A percentile compares a stretch with the other conserved stretches of the same genome.
Evolutionary conservation across 2,329 filamentous ascomycete genomes (phyloP).

Genomic region (Lecanicillium sp.): DNA sequence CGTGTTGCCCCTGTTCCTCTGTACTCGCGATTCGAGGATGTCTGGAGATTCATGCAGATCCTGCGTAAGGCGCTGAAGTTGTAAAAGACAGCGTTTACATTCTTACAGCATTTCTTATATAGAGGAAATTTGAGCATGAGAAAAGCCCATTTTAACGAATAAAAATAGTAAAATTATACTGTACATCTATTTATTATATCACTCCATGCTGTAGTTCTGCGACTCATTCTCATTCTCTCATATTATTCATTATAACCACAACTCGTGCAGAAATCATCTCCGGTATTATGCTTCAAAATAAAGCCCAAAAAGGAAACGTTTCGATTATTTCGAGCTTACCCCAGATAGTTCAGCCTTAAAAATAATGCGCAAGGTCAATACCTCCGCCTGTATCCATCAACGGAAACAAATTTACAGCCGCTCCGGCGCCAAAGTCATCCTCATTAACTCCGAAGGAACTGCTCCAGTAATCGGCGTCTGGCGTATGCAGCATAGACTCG

Average conservation of each 20-base stretch:
- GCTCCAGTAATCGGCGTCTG: constrained; percentile 35
- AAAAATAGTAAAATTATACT: background rate
- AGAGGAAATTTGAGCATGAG: background rate
- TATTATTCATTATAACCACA: no score
- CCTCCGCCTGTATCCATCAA: constrained; percentile 46
- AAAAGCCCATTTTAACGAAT: background rate
- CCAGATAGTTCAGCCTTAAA: no score
- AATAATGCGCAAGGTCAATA: constrained; percentile 43
- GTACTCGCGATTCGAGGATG: constrained; percentile 76
- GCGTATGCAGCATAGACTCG: constrained; percentile 34
- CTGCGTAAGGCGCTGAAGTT: constrained; percentile 29
- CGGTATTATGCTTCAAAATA: background rate
- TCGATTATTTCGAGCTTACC: no score
- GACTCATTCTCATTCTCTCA: no score
- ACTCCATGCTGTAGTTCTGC: no score
- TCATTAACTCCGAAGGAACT: constrained; percentile 26
- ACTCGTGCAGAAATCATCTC: background rate
- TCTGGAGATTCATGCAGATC: constrained; percentile 45
- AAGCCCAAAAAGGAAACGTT: no score
- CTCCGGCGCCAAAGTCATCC: constrained; percentile 35
- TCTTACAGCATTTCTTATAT: background rate
- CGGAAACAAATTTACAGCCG: constrained; percentile 48
- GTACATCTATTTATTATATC: background rate
- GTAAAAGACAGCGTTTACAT: constrained; percentile 6
- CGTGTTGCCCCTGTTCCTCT: constrained; percentile 76